Base-by-base conservation (phyloP, 257 asterid species). In the Penstemon newberryi region DNA sequence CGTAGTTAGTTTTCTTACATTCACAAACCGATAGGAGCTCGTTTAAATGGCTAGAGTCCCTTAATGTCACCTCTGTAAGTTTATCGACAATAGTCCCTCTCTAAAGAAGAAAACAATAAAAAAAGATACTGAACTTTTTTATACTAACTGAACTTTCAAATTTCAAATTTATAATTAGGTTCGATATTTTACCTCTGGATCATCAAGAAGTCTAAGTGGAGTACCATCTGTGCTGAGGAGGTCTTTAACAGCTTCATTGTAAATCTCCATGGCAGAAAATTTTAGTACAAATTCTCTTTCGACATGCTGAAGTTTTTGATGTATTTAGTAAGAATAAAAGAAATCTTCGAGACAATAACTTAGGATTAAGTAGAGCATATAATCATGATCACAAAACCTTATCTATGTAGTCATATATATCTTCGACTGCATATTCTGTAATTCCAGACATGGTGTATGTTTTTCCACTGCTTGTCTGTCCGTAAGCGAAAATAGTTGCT, bases 391-490 rank as follows among this genome's bases (percentile, higher is more conserved):
- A 42, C 19, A 5, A 18, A n/a, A 84, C 90, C 81, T 50, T 79
- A 57, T 70, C 42, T 33, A 77, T 65, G 65, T 82, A 74, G 46
- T 84, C 84, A 50, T 75, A 84, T 63, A 87, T 79, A 79, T 87
- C 94, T 8, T 80, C 74, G 3, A 84, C 42, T 3, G 90, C 74
- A 46, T 69, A 65, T 39, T 75, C 81, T 3, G 88, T 84, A 62
- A 87, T 78, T 37, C 94, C 87, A 39, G 76, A 59, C 90, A 87
- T 87, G 50, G 90, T 87, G 70, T 82, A 79, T 19, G 90, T 84
- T 74, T 87, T 87, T 33, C 90, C 94, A 70, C 94, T 87, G 77
- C 90, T 87, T 40, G 94, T 87, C 66, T 87, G 90, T 8, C 94
- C 94, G 61, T 87, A 87, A 1, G 94, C 88, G 8, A 87, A 85